A percentile compares a stretch with the other conserved stretches of the same genome.
Evolutionary conservation across 139 green algal genomes (phyloP).

Genomic region (Chloropicon primus): DNA sequence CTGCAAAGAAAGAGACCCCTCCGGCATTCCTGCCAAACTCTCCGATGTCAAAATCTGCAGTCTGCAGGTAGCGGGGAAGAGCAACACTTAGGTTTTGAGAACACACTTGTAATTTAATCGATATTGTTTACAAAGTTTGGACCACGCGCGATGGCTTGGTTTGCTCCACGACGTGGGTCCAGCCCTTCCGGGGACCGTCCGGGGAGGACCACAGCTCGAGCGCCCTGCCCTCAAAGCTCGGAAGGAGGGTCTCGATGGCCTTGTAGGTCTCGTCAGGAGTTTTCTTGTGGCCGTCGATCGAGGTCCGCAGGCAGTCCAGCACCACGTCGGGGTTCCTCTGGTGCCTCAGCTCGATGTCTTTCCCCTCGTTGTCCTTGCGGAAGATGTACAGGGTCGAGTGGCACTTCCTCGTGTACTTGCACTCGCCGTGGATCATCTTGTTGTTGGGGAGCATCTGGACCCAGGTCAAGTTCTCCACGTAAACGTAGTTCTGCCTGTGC

Average conservation of each 20-base stretch:
- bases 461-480: constrained; percentile 92
- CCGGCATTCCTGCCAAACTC: no score
- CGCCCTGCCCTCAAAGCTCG: not conserved
- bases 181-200: not conserved
- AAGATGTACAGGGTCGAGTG: constrained; percentile 88
- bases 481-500: constrained; percentile 46
- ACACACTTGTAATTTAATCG: no score
- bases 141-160: no score
- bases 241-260: not conserved
- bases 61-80: no score
- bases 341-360: constrained; percentile 79
- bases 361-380: constrained; percentile 40
- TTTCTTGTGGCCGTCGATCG: constrained; percentile 5
- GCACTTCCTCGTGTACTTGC: constrained; percentile 25
- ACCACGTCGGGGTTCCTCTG: constrained; percentile 78
- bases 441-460: constrained; percentile 59
- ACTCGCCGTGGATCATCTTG: constrained; percentile 28
- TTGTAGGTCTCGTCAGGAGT: constrained; percentile 19
- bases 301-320: constrained; percentile 51
- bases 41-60: no score
- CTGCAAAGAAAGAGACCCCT: no score
- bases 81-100: no score
- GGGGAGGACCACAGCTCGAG: not conserved
- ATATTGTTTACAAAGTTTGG: no score
- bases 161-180: not conserved